These are phyloP conservation scores for Jatropha curcas DNA, from an alignment of 345 rosid species.

Conservation along the genomic window DNA sequence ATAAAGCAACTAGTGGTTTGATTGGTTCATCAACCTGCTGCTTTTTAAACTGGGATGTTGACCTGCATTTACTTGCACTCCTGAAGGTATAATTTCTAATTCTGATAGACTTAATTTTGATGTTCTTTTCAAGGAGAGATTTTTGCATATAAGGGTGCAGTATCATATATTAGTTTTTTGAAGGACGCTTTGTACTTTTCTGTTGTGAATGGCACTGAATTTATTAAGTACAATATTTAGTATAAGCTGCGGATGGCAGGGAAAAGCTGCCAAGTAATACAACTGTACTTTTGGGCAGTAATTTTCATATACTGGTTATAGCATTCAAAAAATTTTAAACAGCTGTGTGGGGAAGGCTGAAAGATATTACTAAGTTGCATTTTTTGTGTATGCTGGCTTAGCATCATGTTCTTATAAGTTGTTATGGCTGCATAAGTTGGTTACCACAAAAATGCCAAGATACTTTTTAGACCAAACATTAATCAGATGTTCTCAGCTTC, in stretches of 20 bases:
- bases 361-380: neutral
- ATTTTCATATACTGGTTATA: neutral
- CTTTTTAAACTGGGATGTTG: constrained; percentile 67
- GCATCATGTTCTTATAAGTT: neutral
- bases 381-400: neutral
- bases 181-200: neutral
- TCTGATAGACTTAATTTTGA: too few species aligned
- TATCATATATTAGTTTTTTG: neutral
- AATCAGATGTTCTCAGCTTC: neutral
- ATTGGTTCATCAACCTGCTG: constrained; percentile 75
- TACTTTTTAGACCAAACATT: neutral
- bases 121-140: neutral
- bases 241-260: neutral
- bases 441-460: neutral
- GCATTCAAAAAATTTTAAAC: neutral
- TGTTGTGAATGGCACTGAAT: neutral
- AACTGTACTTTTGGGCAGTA: neutral
- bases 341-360: neutral
- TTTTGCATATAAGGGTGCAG: neutral
- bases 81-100: constrained; percentile 53
- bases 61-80: constrained; percentile 65
- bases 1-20: constrained; percentile 68
- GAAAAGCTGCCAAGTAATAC: neutral
- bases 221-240: neutral
- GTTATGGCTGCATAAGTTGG: neutral